Evolutionary conservation across 805 yeast genomes (phyloP).

Genomic region (Myxozyma udenii): DNA sequence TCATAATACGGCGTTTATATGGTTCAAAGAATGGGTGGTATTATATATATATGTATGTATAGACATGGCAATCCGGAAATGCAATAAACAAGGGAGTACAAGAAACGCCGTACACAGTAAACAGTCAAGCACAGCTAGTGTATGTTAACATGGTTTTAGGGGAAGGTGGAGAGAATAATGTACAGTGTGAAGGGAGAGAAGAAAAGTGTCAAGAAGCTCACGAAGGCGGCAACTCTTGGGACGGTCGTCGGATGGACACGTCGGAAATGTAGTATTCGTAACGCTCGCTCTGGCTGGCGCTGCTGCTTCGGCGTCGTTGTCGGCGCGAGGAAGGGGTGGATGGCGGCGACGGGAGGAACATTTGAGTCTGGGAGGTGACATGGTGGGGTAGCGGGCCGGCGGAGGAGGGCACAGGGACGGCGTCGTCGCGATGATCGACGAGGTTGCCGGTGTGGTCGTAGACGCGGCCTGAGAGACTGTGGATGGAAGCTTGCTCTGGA

Average conservation of each 20-base stretch:
- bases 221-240: too few relatives aligned
- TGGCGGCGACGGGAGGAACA: background rate
- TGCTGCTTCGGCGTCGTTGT: background rate
- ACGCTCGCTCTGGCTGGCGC: background rate
- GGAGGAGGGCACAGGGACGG: background rate
- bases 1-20: too few relatives aligned
- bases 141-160: too few relatives aligned
- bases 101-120: too few relatives aligned
- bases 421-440: background rate
- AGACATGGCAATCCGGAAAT: too few relatives aligned
- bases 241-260: background rate
- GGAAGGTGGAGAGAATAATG: too few relatives aligned
- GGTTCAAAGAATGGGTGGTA: too few relatives aligned
- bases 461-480: slow-evolving; percentile 21
- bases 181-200: too few relatives aligned
- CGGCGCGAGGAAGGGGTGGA: background rate
- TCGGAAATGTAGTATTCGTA: background rate
- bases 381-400: background rate
- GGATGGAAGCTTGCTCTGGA: slow-evolving; percentile 25
- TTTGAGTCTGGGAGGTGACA: background rate
- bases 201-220: too few relatives aligned
- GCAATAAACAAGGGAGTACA: too few relatives aligned
- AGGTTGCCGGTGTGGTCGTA: slow-evolving; percentile 22
- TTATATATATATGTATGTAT: too few relatives aligned
- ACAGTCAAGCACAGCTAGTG: too few relatives aligned